Base-by-base conservation (phyloP, 768 basidiomycete genomes). In the Strobilomyces dryophilus region DNA sequence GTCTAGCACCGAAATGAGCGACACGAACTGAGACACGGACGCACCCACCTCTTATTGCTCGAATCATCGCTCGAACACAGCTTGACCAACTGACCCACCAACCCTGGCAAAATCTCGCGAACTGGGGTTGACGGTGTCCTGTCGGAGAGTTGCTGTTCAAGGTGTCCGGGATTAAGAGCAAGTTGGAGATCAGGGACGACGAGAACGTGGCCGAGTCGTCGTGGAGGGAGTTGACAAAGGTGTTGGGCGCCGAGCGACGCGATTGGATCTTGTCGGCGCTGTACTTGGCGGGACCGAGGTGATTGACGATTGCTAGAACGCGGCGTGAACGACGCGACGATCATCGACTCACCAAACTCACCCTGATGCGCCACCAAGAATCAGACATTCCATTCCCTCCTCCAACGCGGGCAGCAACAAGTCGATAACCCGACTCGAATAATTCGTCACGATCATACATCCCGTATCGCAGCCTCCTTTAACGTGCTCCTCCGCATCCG, bases 131-230 rank as follows among this genome's bases (percentile, higher is more conserved):
- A 97, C 91, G 12, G 89, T 79, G 69, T 98, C 97, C 68, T 98
- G 90, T 98, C 36, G 97, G 97, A 55, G 95, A 98, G 67, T 74
- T 98, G 3, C 73, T 98, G 11, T 99, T 98, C 87, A 92, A 94
- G 68, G 86, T 98, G 11, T 92, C 95, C 17, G 97, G 97, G 47
- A 97, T 99, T 62, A 87, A 89, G 53, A 90, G 85, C 45, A 98
- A 98, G 70, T 79, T 80, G 40, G 84, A 84, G 49, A 70, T 73
- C 5, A 89, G 86, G 43, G 93, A 91, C 39, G 88, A 87, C 21
- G 88, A 87, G 34, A 77, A 76, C 0, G 75, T 80, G 15, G 83
- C 82, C 0, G 95, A 98, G 63, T 78, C 82, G 3, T 95, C 95
- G 3, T 81, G 89, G 45, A 86, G 87, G 54, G 92, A 88, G 9